Percentiles rank a stretch among this genome's conserved stretches.
Conservation (phyloP, 164 flowering plant species). For the Warburgia ugandensis region DNA sequence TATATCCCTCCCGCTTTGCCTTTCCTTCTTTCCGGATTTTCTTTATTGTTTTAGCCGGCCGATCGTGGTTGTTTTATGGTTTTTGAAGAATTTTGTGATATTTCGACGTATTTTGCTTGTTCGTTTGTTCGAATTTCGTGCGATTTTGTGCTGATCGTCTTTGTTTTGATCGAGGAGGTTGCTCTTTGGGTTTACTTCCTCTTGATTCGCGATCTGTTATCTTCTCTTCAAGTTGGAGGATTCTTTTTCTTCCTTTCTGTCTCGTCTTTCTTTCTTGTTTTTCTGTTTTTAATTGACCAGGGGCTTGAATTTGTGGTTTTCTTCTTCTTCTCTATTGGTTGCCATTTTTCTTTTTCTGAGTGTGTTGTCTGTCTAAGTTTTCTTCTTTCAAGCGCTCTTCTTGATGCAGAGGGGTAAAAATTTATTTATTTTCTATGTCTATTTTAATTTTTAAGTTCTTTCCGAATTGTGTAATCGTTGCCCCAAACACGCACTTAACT, state of each 20-base stretch:
- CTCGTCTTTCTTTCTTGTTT: not conserved
- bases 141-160: slow-evolving; percentile 1
- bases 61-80: slow-evolving; percentile 10
- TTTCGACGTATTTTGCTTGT: not conserved
- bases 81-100: not conserved
- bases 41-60: slow-evolving; percentile 5
- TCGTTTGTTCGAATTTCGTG: not conserved
- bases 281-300: not conserved
- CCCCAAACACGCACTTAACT: too few relatives aligned
- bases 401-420: too few relatives aligned
- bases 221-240: not conserved
- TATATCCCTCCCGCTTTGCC: not conserved
- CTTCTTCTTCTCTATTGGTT: too few relatives aligned
- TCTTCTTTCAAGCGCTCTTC: too few relatives aligned
- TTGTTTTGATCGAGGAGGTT: not conserved
- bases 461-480: too few relatives aligned
- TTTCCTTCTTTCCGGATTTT: not conserved
- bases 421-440: too few relatives aligned
- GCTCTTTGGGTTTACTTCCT: not conserved
- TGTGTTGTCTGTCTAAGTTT: too few relatives aligned
- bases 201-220: not conserved
- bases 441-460: too few relatives aligned
- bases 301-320: too few relatives aligned
- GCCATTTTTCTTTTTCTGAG: too few relatives aligned
- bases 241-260: not conserved